Conservation (phyloP, 1,284 basidiomycete genomes). For the Papiliotrema nemorosa region DNA sequence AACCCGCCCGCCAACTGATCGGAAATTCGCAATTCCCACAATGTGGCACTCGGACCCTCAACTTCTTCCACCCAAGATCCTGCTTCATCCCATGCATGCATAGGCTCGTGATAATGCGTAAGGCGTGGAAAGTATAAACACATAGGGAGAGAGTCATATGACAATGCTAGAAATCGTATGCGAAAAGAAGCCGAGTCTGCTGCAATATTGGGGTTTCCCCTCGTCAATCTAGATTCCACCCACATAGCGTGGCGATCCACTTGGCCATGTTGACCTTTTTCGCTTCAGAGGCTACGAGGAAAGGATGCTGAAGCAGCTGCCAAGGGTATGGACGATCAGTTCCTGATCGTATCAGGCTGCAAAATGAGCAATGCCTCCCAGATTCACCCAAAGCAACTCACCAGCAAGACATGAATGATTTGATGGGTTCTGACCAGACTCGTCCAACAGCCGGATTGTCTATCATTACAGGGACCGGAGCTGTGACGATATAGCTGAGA, state of each 20-base stretch:
- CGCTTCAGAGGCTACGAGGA: slow-evolving; percentile 74
- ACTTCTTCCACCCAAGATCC: too few relatives aligned
- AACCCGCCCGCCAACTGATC: too few relatives aligned
- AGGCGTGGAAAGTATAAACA: too few relatives aligned
- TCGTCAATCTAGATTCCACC: slow-evolving; percentile 58
- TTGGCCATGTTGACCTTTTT: slow-evolving; percentile 81
- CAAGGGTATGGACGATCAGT: slow-evolving; percentile 74
- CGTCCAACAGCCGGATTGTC: slow-evolving; percentile 54
- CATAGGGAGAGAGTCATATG: too few relatives aligned
- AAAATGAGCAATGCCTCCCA: background rate
- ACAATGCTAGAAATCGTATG: too few relatives aligned
- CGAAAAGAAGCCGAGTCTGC: too few relatives aligned
- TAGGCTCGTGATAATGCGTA: too few relatives aligned
- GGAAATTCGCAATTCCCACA: too few relatives aligned
- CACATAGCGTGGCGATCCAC: slow-evolving; percentile 89
- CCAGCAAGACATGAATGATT: slow-evolving; percentile 88
- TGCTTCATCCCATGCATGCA: too few relatives aligned
- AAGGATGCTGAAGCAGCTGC: slow-evolving; percentile 81
- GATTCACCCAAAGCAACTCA: slow-evolving; percentile 51
- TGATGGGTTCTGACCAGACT: slow-evolving; percentile 79
- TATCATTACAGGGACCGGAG: slow-evolving; percentile 76
- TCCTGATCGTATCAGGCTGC: slow-evolving; percentile 46
- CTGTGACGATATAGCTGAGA: slow-evolving; percentile 82
- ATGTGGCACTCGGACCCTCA: too few relatives aligned
- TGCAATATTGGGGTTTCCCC: too few relatives aligned